Evolutionary conservation across 2,329 filamentous ascomycete genomes (phyloP), one percentile per base, ranked within the genome.

Genomic region (Pseudonectria buxi): DNA sequence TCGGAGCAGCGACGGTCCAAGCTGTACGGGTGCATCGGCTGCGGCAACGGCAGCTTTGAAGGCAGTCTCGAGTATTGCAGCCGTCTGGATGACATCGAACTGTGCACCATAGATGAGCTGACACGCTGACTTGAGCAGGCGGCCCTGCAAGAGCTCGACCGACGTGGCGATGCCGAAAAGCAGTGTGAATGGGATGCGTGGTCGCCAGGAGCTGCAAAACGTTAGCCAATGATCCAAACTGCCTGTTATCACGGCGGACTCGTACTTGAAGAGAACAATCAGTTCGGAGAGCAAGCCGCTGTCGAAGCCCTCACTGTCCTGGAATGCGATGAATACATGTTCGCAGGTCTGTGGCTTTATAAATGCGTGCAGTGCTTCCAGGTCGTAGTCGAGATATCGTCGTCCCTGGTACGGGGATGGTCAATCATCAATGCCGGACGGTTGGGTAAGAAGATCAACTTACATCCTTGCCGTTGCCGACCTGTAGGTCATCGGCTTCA

Each of bases 241-340:
- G n/a, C 24, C 14, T 11, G 10, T 4, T 10, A 16, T 13, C 15
- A 18, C n/a, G 18, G 10, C 12, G 2, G 12, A 12, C 24, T 61
- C 71, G 32, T 66, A 83, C 81, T 76, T 74, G 40, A 90, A 71
- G 5, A 89, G 68, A 26, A 71, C 68, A 30, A 90, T 72, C 25
- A 87, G 54, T 39, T 90, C 84, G 2, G 78, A 79, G 10, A 94
- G 63, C n/a, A 92, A 60, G 22, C 65, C 65, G 30, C 76, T 76
- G 48, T 89, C 85, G 53, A 92, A 89, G 1, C 81, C 85, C 59
- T 92, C 86, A 43, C 83, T 87, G 52, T 92, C 86, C 55, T 88
- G 81, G 40, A 92, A 78, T 0, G 82, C 78, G 32, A 94, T 67
- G 33, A 86, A 72, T 9, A 90, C 72, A 46, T 78, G 76, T 27